A percentile compares a stretch with the other conserved stretches of the same genome.
phyloP scores from a whole-genome alignment of 129 eudicot species.

The Flaveria ramosissima region DNA sequence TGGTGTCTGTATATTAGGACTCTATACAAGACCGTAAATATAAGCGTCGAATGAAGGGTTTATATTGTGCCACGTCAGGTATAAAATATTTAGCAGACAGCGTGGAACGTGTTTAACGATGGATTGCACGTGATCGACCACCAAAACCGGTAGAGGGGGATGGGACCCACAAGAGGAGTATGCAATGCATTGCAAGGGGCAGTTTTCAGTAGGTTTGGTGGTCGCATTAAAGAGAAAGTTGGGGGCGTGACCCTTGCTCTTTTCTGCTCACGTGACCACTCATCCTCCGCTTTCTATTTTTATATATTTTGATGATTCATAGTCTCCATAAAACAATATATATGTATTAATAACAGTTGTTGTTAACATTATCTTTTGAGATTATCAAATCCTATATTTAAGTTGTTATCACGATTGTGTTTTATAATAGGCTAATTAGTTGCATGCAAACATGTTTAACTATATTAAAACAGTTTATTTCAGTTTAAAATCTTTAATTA shows the following conservation, averaged over 20 bases:
- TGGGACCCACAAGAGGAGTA: constrained; percentile 11
- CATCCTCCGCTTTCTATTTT: neutral
- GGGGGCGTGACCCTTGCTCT: constrained; percentile 26
- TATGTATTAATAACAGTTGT: too few relatives aligned
- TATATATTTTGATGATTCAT: neutral
- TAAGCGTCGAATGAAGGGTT: neutral
- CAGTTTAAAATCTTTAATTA: too few relatives aligned
- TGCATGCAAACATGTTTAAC: neutral
- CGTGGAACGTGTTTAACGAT: constrained; percentile 23
- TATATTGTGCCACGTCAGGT: constrained; percentile 2
- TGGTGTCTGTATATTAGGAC: too few relatives aligned
- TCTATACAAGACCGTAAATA: too few relatives aligned
- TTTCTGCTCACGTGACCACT: constrained; percentile 23
- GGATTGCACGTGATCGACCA: constrained; percentile 27
- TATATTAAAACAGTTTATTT: too few relatives aligned
- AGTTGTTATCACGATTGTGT: too few relatives aligned
- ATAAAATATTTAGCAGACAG: neutral
- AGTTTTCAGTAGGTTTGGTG: neutral
- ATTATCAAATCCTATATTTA: too few relatives aligned
- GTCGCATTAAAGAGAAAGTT: constrained; percentile 21
- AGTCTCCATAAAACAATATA: too few relatives aligned
- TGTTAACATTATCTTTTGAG: too few relatives aligned
- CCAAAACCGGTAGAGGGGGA: neutral
- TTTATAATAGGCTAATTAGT: too few relatives aligned
- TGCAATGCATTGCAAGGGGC: neutral